Evolutionary conservation across 2,329 filamentous ascomycete species (phyloP).

Genomic region (Myriosclerotinia scirpicola): DNA sequence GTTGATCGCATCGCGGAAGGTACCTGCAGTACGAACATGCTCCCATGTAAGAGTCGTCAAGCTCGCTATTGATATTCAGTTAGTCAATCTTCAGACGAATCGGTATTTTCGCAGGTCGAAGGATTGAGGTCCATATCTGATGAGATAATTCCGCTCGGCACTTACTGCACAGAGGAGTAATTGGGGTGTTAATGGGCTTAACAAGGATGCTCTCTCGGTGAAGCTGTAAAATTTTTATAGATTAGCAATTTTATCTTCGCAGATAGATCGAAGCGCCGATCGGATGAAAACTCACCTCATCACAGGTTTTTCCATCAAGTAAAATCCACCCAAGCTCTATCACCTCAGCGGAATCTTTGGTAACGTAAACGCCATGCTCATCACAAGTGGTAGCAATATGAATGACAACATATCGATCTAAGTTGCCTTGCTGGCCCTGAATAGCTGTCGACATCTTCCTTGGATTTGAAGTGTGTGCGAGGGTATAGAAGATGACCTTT

Average conservation of each 20-base stretch:
- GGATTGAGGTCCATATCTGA: constrained; percentile 13
- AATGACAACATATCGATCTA: constrained; percentile 97
- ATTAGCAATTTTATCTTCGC: constrained; percentile 30
- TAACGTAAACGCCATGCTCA: constrained; percentile 98
- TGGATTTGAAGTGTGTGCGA: constrained; percentile 55
- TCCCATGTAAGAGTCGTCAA: constrained; percentile 98
- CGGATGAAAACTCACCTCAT: constrained; percentile 67
- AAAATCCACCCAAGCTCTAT: constrained; percentile 99
- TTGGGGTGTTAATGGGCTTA: constrained; percentile 97
- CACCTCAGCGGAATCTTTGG: constrained; percentile 97
- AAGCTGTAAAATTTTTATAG: constrained; percentile 58
- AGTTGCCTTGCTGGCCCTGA: constrained; percentile 61
- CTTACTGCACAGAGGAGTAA: constrained; percentile 98
- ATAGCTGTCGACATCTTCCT: constrained; percentile 56
- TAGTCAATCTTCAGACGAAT: constrained; percentile 27
- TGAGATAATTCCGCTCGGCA: constrained; percentile 40
- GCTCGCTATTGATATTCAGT: constrained; percentile 63
- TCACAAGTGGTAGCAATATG: constrained; percentile 99
- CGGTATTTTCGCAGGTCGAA: neutral
- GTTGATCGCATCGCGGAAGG: constrained; percentile 94
- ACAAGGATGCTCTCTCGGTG: constrained; percentile 95
- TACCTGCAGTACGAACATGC: constrained; percentile 94
- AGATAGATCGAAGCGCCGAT: constrained; percentile 17
- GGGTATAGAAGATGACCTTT: neutral
- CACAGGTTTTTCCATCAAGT: constrained; percentile 84